phyloP scores from a whole-genome alignment of 1,284 basidiomycete species.

The Coniophora puteana region DNA sequence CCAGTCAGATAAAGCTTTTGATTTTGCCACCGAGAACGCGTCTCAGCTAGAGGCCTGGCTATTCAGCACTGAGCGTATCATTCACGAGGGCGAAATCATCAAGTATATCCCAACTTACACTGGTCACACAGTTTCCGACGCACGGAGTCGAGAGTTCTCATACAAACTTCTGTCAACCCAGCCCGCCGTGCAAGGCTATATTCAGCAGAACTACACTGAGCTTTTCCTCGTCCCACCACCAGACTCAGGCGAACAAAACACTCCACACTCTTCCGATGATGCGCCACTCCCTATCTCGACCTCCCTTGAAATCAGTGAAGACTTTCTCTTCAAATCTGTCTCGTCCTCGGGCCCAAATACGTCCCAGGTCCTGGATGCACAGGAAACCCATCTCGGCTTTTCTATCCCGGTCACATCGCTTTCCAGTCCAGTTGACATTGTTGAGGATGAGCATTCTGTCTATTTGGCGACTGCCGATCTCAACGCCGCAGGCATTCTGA shows the following conservation, averaged over 20 bases:
- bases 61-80: slow-evolving; percentile 39
- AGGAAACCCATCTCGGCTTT: slow-evolving; percentile 4
- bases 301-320: slow-evolving; percentile 64
- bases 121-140: too few relatives aligned
- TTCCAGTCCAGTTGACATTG: slow-evolving; percentile 24
- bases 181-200: too few relatives aligned
- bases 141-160: too few relatives aligned
- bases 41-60: slow-evolving; percentile 38
- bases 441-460: slow-evolving; percentile 47
- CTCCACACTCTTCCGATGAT: too few relatives aligned
- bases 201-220: too few relatives aligned
- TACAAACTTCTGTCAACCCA: too few relatives aligned
- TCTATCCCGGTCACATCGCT: slow-evolving; percentile 30
- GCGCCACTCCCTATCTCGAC: too few relatives aligned
- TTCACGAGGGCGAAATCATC: slow-evolving; percentile 49
- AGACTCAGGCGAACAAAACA: too few relatives aligned
- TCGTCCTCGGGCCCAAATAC: slow-evolving; percentile 13
- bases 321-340: slow-evolving; percentile 50
- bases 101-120: too few relatives aligned
- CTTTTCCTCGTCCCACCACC: too few relatives aligned
- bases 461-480: slow-evolving; percentile 64
- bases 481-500: slow-evolving; percentile 71
- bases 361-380: not conserved
- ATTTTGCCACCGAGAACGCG: slow-evolving; percentile 13
- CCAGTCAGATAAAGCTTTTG: slow-evolving; percentile 23